phyloP scores from a whole-genome alignment of 1,284 basidiomycete species.

The Marasmius sp. region DNA sequence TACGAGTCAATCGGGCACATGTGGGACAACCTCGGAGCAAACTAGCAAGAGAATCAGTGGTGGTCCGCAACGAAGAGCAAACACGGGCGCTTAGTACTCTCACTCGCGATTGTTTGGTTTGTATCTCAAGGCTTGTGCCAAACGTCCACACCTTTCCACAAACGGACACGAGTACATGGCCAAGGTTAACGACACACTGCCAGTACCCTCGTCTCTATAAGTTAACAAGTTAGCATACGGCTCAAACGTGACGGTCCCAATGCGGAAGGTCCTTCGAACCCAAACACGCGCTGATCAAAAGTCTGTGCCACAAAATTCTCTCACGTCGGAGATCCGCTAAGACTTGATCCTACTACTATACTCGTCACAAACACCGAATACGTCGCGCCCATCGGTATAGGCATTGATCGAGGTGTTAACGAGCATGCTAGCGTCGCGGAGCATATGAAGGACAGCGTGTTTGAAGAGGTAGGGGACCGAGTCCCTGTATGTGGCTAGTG shows the following conservation, averaged over 20 bases:
- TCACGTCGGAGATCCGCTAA: too few relatives aligned
- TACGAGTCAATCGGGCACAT: too few relatives aligned
- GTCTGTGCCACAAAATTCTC: conserved; percentile 71
- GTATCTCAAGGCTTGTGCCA: too few relatives aligned
- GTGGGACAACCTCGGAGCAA: too few relatives aligned
- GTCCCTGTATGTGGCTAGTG: conserved; percentile 57
- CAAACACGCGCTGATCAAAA: conserved; percentile 81
- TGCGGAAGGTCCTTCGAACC: conserved; percentile 74
- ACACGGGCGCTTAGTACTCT: too few relatives aligned
- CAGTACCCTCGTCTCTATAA: conserved; percentile 97
- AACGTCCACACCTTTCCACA: too few relatives aligned
- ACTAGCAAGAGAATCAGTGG: too few relatives aligned
- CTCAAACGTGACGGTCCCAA: conserved; percentile 86
- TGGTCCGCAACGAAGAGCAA: too few relatives aligned
- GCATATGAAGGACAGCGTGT: conserved; percentile 58
- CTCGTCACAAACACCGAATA: too few relatives aligned
- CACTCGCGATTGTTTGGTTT: too few relatives aligned
- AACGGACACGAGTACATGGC: too few relatives aligned
- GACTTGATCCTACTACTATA: too few relatives aligned
- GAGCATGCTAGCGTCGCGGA: conserved; percentile 60
- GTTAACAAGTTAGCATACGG: background rate
- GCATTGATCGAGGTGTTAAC: conserved; percentile 65
- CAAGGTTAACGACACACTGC: conserved; percentile 91
- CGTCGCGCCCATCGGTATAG: conserved; percentile 62
- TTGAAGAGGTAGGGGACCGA: conserved; percentile 57